Base-by-base conservation (phyloP, 306 rosid genomes). In the Pyrus communis region DNA sequence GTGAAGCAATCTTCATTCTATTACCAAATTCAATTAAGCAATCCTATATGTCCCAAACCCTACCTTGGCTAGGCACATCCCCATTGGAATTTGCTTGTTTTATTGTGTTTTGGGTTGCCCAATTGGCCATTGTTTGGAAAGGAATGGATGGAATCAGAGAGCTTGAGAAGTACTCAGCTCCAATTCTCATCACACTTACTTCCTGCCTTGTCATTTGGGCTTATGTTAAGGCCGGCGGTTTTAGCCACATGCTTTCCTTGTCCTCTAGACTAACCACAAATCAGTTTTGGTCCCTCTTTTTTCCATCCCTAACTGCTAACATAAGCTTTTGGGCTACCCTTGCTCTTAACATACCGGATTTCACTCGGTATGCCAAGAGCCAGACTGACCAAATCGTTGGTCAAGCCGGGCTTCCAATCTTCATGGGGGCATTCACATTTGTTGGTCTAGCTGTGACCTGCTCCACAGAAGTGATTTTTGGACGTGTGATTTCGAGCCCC, bases 271-370 rank as follows among this genome's bases (percentile, higher is more conserved):
- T 94, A 25, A 78, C 88, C 5, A 52, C 40, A 3, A 70, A 96
- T 3, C 79, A 94, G 38, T 94, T 94, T 58, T 91, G 90, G 92
- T 71, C 93, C 30, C 76, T 91, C 0, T 94, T 92, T 67, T 94
- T 89, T 61, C 98, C 97, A 71, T 87, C 96, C 40, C 86, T 94
- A 5, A 94, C 97, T 66, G 97, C 98, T 2, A 94, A 91, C 57
- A 92, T 94, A 71, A 89, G 97, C 80, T 94, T 91, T 55, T 94
- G 97, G 98, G 90, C 96, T 21, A 78, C 97, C 69, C 30, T 94
- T 40, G 96, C 98, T 67, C 86, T 94, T 4, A 94, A 94, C 84
- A 94, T 94, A 35, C 96, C 96, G 2, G 97, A 94, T 85, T 94
- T 94, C 51, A 91, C 98, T 14, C 79, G 97, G 21, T 94, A 87